Conservation (phyloP, 164 flowering plant species). For the Brasenia schreberi region DNA sequence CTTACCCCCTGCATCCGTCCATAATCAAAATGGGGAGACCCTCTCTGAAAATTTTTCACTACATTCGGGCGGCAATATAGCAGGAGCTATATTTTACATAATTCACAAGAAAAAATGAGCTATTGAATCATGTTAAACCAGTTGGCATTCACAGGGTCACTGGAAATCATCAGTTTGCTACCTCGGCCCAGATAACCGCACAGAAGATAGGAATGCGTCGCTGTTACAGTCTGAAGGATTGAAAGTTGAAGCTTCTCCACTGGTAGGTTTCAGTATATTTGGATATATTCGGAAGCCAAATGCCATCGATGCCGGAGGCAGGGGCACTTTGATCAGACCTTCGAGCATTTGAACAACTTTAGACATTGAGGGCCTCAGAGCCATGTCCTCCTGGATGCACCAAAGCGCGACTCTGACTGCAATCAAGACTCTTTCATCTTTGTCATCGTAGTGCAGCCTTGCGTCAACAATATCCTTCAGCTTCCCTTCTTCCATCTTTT, state of each 20-base stretch:
- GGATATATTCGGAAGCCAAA: constrained; percentile 20
- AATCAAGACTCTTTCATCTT: constrained; percentile 7
- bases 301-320: constrained; percentile 29
- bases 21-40: too few species aligned
- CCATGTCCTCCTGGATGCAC: constrained; percentile 12
- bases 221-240: constrained; percentile 27
- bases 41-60: too few species aligned
- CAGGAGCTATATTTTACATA: too few species aligned
- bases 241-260: constrained; percentile 26
- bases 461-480: background rate
- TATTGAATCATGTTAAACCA: too few species aligned
- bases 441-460: constrained; percentile 3
- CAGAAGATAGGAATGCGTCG: constrained; percentile 23
- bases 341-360: constrained; percentile 15
- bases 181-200: constrained; percentile 42
- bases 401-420: constrained; percentile 8
- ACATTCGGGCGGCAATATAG: too few species aligned
- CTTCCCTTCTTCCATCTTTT: constrained; percentile 9
- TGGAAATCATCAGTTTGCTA: constrained; percentile 1
- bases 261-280: constrained; percentile 19
- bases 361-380: constrained; percentile 12
- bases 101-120: too few species aligned
- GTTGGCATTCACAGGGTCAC: background rate
- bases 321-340: constrained; percentile 25
- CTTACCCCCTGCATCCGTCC: too few species aligned